Base-by-base conservation (phyloP, 805 yeast genomes). In the Metschnikowia henanensis region DNA sequence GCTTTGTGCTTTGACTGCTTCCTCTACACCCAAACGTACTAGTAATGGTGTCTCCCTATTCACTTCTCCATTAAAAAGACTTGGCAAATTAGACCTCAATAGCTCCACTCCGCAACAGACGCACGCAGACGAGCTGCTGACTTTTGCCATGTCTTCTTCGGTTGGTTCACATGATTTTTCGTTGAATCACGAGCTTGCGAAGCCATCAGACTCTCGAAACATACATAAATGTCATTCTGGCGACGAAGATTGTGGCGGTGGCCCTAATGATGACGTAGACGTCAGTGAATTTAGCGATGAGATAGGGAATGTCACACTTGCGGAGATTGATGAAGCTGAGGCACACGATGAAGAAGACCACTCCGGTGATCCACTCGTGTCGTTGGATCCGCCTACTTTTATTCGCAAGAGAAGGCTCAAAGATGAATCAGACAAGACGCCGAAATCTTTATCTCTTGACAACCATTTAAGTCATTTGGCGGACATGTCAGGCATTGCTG, bases 51-150 rank as follows among this genome's bases (percentile, higher is more conserved):
- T 43, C 15, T 47, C 58, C 13, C 33, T 57, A 19, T 60, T 60
- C 30, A 32, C 62, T 17, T 68, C 73, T 6, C 75, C 75, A 15
- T 61, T 68, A 43, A 61, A 59, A 35, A 59, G 61, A 41, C 58
- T 70, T 21, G 63, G 66, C 44, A 59, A 64, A 28, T 52, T 70
- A 20, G 68, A 70, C 45, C 38, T 51, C 29, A 42, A 45, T 32
- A 17, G 21, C 7, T 28, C 39, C 10, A 26, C 32, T 16, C 39
- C 45, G n/a, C n/a, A n/a, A n/a, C n/a, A n/a, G n/a, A n/a, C n/a
- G n/a, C n/a, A n/a, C n/a, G n/a, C n/a, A n/a, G n/a, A n/a, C n/a
- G n/a, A n/a, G n/a, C n/a, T n/a, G n/a, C n/a, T n/a, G n/a, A n/a
- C n/a, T n/a, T n/a, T n/a, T n/a, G n/a, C n/a, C n/a, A n/a, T n/a